Percentiles rank a stretch among this genome's conserved stretches.
Conservation (phyloP, 1,139 yeast genomes). For the Scheffersomyces titani region DNA sequence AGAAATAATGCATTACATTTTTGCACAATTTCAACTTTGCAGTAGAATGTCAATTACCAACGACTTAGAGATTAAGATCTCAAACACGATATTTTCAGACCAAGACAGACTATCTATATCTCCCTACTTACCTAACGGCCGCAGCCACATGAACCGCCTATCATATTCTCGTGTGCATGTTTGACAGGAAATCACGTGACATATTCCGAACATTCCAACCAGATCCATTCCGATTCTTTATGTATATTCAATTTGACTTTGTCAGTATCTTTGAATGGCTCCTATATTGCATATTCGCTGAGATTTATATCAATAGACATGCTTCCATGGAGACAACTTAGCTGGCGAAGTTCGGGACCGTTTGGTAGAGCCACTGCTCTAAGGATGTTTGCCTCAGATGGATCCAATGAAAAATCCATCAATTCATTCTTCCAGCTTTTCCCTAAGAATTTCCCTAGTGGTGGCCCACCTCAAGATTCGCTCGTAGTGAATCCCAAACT, state of each 20-base stretch:
- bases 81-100: too few species aligned
- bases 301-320: neutral
- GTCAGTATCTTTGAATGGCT: neutral
- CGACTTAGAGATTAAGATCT: neutral
- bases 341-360: neutral
- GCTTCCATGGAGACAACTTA: neutral
- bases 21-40: neutral
- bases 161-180: neutral
- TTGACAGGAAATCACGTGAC: neutral
- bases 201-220: neutral
- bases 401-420: conserved; percentile 1
- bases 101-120: neutral
- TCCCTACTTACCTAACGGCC: neutral
- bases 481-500: conserved; percentile 57
- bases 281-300: neutral
- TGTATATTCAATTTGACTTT: neutral
- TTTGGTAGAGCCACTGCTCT: neutral
- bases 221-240: neutral
- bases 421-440: conserved; percentile 58
- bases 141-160: neutral
- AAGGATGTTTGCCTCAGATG: neutral
- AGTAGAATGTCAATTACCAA: too few species aligned
- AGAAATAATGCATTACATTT: neutral
- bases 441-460: conserved; percentile 71
- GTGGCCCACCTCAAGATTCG: conserved; percentile 65